Evolutionary conservation across 805 yeast genomes (phyloP), one percentile per base, ranked within the genome.

Genomic region (Lipomyces mesembrius): DNA sequence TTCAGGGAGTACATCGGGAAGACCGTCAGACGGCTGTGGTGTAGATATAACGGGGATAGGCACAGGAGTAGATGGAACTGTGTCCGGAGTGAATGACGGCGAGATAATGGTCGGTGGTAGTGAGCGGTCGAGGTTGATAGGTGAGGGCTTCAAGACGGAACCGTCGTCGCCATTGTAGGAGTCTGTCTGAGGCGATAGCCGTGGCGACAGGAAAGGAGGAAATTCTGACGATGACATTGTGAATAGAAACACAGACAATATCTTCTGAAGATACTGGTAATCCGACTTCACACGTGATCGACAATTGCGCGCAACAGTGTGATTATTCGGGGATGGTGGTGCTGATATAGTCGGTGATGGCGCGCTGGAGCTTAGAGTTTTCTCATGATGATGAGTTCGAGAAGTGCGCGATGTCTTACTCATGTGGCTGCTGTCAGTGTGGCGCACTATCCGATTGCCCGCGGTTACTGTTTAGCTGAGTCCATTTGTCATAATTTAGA

Each of bases 1-100:
- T 32, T 77, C 73, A 1, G 98, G 98, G 68, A 94, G 80, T 22
- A 65, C 74, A 20, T 73, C 75, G 17, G 73, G 68, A 51, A 76
- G 65, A 20, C 67, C 69, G 29, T 52, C 54, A 20, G 71, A 59
- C 20, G 72, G 72, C 39, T 39, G 58, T 9, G 61, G 63, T 25
- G 61, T 46, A 3, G 61, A 11, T 12, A 64, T 54, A 9, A 68
- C 62, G 12, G 67, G 61, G 22, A 68, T 58, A n/a, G 71, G 71
- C 49, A 57, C 62, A 6, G 71, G 71, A 14, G 71, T 68, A 35
- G 67, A 61, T n/a, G 71, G 66, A 14, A 66, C 56, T 5, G 68
- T 67, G 20, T 34, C 37, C 12, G 71, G 70, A 2, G 71, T 68
- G 58, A 66, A 57, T 4, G 67, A 51, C 20, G 71, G 71, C 29